Base-by-base conservation (phyloP, 192 early-diverging fungal genomes). In the Coemansia sp. region DNA sequence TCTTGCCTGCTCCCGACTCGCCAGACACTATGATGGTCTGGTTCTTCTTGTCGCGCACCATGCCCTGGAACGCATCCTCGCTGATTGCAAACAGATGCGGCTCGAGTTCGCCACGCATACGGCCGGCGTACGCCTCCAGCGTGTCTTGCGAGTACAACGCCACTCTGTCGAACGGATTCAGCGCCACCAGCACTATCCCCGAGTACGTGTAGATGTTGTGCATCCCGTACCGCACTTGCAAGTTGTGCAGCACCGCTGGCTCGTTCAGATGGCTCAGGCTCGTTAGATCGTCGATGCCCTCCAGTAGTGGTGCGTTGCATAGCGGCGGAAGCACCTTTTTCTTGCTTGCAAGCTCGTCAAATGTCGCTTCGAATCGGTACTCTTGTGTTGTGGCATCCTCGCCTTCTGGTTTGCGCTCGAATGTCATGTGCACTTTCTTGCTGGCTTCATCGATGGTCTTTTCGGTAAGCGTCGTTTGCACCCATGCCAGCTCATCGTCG, bases 31-130 rank as follows among this genome's bases (percentile, higher is more conserved):
- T 96, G 76, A 99, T 96, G 16, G 95, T 95, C 84, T 99, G 97
- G 87, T 99, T 97, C 69, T 87, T 88, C 62, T 90, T 84, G 66
- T 97, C 95, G 20, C 93, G 87, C 48, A 96, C 91, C 93, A 99
- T 95, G 74, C 90, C 92, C 24, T 95, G 88, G 86, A 96, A 99
- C 12, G 97, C 94, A 79, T 98, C 95, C 87, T 98, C 96, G 12
- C 95, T 94, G 69, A 99, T 95, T 23, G 97, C 96, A 86, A 98
- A 99, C 87, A 99, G 87, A 79, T 99, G 97, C 46, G 97, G 97
- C 73, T 98, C 95, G 11, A 97, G 86, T 75, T 99, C 95, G 38
- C 94, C 95, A 55, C 95, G 90, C 70, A 92, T 89, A 64, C 91
- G 89, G 35, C 97, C 97, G 1, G 95, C 93, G 69, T 99, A 97